These are phyloP conservation scores for Verbena officinalis DNA, from an alignment of 257 asterid species.

Conservation along the genomic window DNA sequence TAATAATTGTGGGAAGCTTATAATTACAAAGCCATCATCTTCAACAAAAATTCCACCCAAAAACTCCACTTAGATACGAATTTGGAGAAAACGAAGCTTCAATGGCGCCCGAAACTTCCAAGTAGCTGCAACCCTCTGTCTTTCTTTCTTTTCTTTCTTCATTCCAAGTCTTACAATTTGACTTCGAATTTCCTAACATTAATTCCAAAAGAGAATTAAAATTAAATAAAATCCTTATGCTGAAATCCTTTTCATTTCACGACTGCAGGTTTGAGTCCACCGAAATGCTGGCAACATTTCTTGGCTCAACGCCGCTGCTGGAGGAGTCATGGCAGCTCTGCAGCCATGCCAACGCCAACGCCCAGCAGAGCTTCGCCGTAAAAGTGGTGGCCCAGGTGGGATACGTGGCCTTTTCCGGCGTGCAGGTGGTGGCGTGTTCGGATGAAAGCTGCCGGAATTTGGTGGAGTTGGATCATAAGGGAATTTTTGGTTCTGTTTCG, in stretches of 20 bases:
- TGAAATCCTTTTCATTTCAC: not conserved
- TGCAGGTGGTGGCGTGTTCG: conserved; percentile 39
- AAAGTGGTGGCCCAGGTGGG: conserved; percentile 46
- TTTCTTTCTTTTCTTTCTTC: not conserved
- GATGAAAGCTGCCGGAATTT: conserved; percentile 36
- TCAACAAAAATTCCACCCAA: too few species aligned
- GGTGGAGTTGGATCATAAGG: conserved; percentile 45
- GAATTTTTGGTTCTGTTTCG: conserved; percentile 37
- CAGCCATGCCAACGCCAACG: conserved; percentile 44
- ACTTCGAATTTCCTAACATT: conserved; percentile 13
- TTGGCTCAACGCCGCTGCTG: conserved; percentile 69
- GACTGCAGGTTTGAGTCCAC: conserved; percentile 64
- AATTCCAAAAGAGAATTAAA: too few species aligned
- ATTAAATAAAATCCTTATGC: not conserved
- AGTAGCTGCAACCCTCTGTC: conserved; percentile 33
- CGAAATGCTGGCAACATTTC: conserved; percentile 63
- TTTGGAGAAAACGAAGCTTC: conserved; percentile 10
- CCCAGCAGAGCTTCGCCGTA: conserved; percentile 40
- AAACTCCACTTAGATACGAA: not conserved
- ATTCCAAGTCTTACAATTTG: conserved; percentile 16
- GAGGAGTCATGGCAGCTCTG: conserved; percentile 70
- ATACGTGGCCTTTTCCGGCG: conserved; percentile 69
- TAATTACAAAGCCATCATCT: not conserved
- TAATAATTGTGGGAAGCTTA: not conserved
- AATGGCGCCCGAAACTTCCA: conserved; percentile 55